Evolutionary conservation across 768 basidiomycete genomes (phyloP).

Genomic region (Tremella mesenterica): DNA sequence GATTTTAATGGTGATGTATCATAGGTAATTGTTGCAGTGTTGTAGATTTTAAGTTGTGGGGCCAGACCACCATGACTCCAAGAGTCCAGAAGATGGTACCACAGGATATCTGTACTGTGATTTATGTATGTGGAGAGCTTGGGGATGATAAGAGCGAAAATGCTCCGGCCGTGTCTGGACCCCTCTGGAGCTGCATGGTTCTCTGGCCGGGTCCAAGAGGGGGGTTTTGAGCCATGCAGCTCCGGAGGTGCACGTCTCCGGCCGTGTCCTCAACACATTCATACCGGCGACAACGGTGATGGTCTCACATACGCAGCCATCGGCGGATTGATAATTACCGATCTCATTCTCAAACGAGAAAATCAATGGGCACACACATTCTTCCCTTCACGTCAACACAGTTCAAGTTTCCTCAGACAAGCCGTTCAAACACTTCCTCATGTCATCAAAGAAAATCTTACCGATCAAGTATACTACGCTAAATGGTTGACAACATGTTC

Average conservation of each 20-base stretch:
- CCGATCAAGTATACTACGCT: slow-evolving; percentile 18
- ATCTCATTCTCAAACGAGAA: slow-evolving; percentile 14
- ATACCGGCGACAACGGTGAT: slow-evolving; percentile 24
- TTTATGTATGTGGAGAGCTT: no score
- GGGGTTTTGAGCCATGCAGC: no score
- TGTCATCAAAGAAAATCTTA: slow-evolving; percentile 18
- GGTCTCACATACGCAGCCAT: slow-evolving; percentile 22
- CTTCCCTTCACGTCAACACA: slow-evolving; percentile 22
- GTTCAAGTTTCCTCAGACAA: slow-evolving; percentile 8
- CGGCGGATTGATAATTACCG: slow-evolving; percentile 14
- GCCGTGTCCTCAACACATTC: slow-evolving; percentile 1
- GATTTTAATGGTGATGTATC: no score
- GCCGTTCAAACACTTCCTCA: slow-evolving; percentile 9
- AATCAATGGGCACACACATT: slow-evolving; percentile 16
- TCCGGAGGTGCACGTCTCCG: neutral
- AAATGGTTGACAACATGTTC: slow-evolving; percentile 20
- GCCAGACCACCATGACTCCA: slow-evolving; percentile 14
- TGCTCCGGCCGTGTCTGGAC: no score
- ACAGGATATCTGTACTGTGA: no score
- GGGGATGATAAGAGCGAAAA: no score
- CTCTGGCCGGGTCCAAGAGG: no score
- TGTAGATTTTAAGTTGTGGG: no score
- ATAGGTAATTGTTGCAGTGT: no score
- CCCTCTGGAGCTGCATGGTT: no score
- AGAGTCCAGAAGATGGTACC: neutral